phyloP scores from a whole-genome alignment of 2,329 filamentous ascomycete genomes.

The Rutstroemia sp. region DNA sequence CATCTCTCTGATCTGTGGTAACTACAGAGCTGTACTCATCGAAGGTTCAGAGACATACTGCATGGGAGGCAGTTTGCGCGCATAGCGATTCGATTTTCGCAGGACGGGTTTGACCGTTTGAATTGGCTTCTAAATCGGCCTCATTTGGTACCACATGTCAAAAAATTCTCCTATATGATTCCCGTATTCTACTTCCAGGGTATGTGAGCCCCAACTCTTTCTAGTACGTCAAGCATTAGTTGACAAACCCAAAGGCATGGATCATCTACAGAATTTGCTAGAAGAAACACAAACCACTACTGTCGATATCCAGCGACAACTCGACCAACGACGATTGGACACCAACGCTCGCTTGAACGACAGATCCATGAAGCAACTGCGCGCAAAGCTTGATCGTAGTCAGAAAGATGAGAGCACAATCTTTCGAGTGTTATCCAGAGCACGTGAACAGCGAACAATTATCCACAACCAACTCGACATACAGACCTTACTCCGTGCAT shows the following conservation, averaged over 20 bases:
- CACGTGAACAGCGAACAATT: constrained; percentile 21
- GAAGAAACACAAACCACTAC: constrained; percentile 6
- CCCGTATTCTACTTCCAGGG: constrained; percentile 50
- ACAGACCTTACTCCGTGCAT: constrained; percentile 16
- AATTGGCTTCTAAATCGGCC: constrained; percentile 40
- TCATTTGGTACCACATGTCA: constrained; percentile 45
- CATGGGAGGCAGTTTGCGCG: constrained; percentile 44
- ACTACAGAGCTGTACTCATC: constrained; percentile 36
- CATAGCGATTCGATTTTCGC: constrained; percentile 31
- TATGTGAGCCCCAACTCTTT: constrained; percentile 18
- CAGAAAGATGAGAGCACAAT: constrained; percentile 15
- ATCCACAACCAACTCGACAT: constrained; percentile 17
- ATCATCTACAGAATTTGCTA: constrained; percentile 5
- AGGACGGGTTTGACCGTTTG: constrained; percentile 39
- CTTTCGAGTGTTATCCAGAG: constrained; percentile 15
- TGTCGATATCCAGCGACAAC: constrained; percentile 4
- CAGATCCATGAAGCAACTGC: constrained; percentile 12
- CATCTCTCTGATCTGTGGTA: background rate
- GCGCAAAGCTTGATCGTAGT: constrained; percentile 8
- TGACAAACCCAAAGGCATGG: constrained; percentile 4
- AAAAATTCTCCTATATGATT: constrained; percentile 53
- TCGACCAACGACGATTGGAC: constrained; percentile 2
- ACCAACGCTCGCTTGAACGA: constrained; percentile 4
- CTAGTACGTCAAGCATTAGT: background rate
- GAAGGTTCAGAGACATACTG: constrained; percentile 41